Evolutionary conservation across 768 basidiomycete species (phyloP).

Genomic region (Tylopilus intermedius): DNA sequence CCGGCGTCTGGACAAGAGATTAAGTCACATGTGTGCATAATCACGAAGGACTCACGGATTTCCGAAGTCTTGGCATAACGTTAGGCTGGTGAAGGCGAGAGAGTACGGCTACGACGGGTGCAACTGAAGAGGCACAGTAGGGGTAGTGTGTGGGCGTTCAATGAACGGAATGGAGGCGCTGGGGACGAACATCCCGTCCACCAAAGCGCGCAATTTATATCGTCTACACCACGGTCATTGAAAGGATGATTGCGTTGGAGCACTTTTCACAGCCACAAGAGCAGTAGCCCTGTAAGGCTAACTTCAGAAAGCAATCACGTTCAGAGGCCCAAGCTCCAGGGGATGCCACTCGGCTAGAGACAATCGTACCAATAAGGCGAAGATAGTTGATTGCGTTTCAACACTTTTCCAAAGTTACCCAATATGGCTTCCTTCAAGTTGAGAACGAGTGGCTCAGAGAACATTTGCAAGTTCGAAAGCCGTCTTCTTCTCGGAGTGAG

Average conservation of each 20-base stretch:
- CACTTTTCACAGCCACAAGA: conserved; percentile 7
- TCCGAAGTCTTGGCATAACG: neutral
- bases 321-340: too few species aligned
- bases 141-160: neutral
- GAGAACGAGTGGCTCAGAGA: too few species aligned
- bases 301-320: too few species aligned
- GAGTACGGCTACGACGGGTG: neutral
- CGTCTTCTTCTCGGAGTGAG: too few species aligned
- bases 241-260: conserved; percentile 25
- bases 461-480: too few species aligned
- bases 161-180: neutral
- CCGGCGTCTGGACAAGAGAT: conserved; percentile 2
- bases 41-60: conserved; percentile 5
- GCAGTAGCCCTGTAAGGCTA: too few species aligned
- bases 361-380: conserved; percentile 14
- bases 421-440: too few species aligned
- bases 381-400: too few species aligned
- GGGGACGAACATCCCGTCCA: conserved; percentile 2
- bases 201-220: conserved; percentile 19
- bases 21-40: neutral
- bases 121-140: neutral
- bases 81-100: neutral
- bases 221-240: conserved; percentile 11
- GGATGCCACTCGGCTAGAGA: conserved; percentile 7
- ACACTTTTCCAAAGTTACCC: too few species aligned